These are phyloP conservation scores for Saturnispora serradocipensis DNA, from an alignment of 805 yeast genomes.

Conservation along the genomic window DNA sequence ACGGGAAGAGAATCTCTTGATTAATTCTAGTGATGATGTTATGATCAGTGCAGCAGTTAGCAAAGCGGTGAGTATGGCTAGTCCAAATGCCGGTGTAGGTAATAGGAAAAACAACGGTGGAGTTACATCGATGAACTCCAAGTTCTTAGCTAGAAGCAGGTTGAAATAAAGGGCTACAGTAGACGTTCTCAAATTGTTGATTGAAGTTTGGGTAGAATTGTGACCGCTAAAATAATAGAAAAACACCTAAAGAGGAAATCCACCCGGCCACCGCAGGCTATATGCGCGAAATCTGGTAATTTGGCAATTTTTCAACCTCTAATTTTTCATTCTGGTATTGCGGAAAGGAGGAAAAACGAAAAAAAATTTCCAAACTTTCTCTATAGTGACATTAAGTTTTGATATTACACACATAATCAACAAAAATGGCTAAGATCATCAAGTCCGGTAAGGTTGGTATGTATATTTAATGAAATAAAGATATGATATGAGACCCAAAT, in stretches of 20 bases:
- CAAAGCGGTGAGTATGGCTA: slow-evolving; percentile 23
- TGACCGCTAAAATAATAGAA: not conserved
- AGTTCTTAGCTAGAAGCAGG: slow-evolving; percentile 48
- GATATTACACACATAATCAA: slow-evolving; percentile 11
- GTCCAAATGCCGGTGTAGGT: slow-evolving; percentile 12
- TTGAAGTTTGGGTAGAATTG: not conserved
- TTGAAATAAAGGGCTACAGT: slow-evolving; percentile 27
- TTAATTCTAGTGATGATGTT: slow-evolving; percentile 28
- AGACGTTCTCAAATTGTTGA: not conserved
- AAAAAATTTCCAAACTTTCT: not conserved
- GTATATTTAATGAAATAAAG: slow-evolving; percentile 29
- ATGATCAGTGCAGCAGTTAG: slow-evolving; percentile 30
- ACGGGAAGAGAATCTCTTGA: slow-evolving; percentile 26
- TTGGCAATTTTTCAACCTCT: not conserved
- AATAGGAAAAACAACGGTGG: slow-evolving; percentile 6
- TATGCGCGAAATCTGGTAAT: not conserved
- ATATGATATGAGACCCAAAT: not conserved
- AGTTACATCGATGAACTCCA: slow-evolving; percentile 52
- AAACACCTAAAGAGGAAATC: not conserved
- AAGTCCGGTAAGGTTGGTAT: slow-evolving; percentile 99
- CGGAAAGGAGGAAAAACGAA: not conserved
- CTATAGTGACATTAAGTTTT: not conserved
- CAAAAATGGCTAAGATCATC: slow-evolving; percentile 93
- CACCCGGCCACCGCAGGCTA: slow-evolving; percentile 4
- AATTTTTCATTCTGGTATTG: not conserved